phyloP scores from a whole-genome alignment of 805 yeast species.

The Hanseniaspora nectarophila region DNA sequence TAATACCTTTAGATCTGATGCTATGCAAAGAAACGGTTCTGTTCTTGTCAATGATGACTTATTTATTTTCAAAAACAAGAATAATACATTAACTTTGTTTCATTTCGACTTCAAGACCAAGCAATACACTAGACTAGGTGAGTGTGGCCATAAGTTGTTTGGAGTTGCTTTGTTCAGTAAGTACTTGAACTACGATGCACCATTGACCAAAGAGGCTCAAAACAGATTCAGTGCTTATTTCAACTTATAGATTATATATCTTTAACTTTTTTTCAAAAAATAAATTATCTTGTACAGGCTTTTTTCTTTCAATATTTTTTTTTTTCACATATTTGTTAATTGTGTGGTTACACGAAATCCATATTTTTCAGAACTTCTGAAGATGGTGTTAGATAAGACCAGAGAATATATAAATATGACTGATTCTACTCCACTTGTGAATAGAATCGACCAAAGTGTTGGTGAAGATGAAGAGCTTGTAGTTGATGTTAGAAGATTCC shows the following conservation, averaged over 20 bases:
- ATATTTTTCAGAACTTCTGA: too few species aligned
- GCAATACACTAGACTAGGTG: conserved; percentile 41
- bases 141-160: conserved; percentile 48
- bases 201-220: conserved; percentile 29
- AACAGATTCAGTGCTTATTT: conserved; percentile 19
- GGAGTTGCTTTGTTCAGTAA: conserved; percentile 59
- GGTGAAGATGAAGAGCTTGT: neutral
- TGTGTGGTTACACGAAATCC: too few species aligned
- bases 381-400: neutral
- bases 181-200: conserved; percentile 51
- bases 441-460: conserved; percentile 15
- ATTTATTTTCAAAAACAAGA: conserved; percentile 40
- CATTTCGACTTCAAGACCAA: conserved; percentile 29
- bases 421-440: neutral
- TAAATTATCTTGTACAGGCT: neutral
- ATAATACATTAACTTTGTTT: conserved; percentile 38
- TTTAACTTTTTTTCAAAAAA: too few species aligned
- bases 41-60: conserved; percentile 66
- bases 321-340: too few species aligned
- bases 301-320: too few species aligned
- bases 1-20: conserved; percentile 43
- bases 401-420: neutral
- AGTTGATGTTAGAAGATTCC: conserved; percentile 1
- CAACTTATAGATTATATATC: conserved; percentile 16
- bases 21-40: conserved; percentile 52